Base-by-base conservation (phyloP, 768 basidiomycete species). In the Kwoniella pini region DNA sequence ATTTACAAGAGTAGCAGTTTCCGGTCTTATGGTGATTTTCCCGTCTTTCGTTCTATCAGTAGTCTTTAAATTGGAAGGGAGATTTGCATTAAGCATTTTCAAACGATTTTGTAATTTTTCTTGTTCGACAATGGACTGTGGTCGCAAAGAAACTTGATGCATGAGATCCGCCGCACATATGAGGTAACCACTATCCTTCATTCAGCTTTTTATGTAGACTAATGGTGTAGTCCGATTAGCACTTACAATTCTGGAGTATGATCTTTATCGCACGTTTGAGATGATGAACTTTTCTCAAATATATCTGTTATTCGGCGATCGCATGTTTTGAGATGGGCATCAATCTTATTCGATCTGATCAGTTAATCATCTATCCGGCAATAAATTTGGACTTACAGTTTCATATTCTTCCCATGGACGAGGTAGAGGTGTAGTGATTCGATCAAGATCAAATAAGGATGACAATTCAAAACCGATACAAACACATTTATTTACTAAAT, bases 381-480 rank as follows among this genome's bases (percentile, higher is more conserved):
- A 17, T 28, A 27, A 17, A 42, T 12, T 13, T n/a, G 3, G 4
- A 56, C 64, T 45, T 43, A 61, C 64, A 38, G 42, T 42, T 33
- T 62, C 60, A 36, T 67, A 67, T 30, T 67, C 65, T 2, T 30
- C 33, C 65, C 65, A 67, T 9, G 60, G 36, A 1, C 65, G 55
- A 0, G 65, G 65, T 5, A 67, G 40, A 13, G 65, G 65, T 10
- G 65, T 67, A 3, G 51, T 52, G 30, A 67, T 53, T 11, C 33
- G 19, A 17, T 24, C 26, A 10, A 49, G 13, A 24, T 62, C 56
- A 26, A 67, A 59, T 0, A 36, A 50, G 9, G 60, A 45, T 7
- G 55, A 44, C 55, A 50, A 56, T 21, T 67, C 49, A 26, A 48
- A 46, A 21, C 51, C 50, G 19, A 52, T 56, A 6, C 61, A 36